Base-by-base conservation (phyloP, 179 eudicot species). In the Dionaea muscipula region DNA sequence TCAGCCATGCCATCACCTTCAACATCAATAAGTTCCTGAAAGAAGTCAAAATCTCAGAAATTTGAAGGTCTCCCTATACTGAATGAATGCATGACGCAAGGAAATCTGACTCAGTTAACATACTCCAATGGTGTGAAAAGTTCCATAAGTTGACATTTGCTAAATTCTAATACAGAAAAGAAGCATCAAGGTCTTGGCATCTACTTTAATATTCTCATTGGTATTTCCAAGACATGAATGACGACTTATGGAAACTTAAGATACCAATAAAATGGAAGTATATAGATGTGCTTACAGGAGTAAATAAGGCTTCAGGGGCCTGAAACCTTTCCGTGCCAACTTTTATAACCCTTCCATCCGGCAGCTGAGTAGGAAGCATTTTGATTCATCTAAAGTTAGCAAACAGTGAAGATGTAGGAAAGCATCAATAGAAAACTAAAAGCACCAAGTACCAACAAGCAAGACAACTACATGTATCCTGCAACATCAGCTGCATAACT, bases 1-100 rank as follows among this genome's bases (percentile, higher is more conserved):
- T 90, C 97, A 69, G 95, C 97, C 84, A 90, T 66, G 47, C 97
- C 97, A 82, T 90, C 97, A 58, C 97, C 97, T 71, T 90, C 97
- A 56, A 90, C 95, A 72, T 90, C 97, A 61, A 90, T 86, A 51
- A 90, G 95, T 58, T 90, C 97, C 97, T 90, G 75, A 66, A 76
- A 27, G 55, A 59, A 67, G 63, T 41, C 55, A 52, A 51, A 52
- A 62, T 41, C 14, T 26, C 43, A 35, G 40, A 31, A 31, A 31
- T 31, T 4, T 11, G 5, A 31, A 4, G 35, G 35, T n/a, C n/a
- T n/a, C n/a, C n/a, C n/a, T n/a, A n/a, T n/a, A n/a, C n/a, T n/a
- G 35, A 31, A 31, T 4, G 35, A 31, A n/a, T n/a, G 35, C 35
- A 31, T 31, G 8, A 11, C 10, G 35, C 35, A 6, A 31, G 10